Evolutionary conservation across 345 rosid species (phyloP), one percentile per base, ranked within the genome.

Genomic region (Acer yangbiense): DNA sequence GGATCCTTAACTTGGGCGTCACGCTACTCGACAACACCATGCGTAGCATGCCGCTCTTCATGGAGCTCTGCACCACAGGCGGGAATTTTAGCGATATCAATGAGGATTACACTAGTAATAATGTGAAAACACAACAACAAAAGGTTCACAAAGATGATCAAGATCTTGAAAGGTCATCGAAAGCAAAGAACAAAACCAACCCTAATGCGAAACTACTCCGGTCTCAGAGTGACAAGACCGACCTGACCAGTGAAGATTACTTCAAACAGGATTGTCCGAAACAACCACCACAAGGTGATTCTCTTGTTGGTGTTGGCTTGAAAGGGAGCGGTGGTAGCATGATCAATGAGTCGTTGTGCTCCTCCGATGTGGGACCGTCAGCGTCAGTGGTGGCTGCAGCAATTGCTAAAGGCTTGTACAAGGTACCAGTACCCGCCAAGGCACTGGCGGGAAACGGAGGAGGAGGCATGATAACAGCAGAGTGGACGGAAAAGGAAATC

Each of bases 301-400:
- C 64, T 14, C 46, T 65, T 23, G 76, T 66, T 7, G 83, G 25
- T 5, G 44, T 35, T 35, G 39, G 70, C 7, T 63, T 2, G 35
- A 75, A 75, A 1, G 87, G 83, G 1, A 78, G 83, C 1, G 90
- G 88, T 1, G 39, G 39, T 35, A 89, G 95, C 81, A 72, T 86
- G 87, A 87, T 91, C 71, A 91, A 89, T 29, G 97, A 84, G 3
- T 90, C 94, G 6, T 69, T 82, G 23, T 87, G 90, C 68, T 79
- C 11, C 72, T 80, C 90, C 14, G 98, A 94, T 57, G 89, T 97
- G 10, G 99, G 98, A 20, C 99, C 99, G 0, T 97, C 99, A 0
- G 98, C 98, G 4, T 97, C 99, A 9, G 85, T 97, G 0, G 99
- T 97, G 20, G 99, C 98, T 10, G 97, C 95, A 0, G 98, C 99